Base-by-base conservation (phyloP, 75 land plant genomes). In the Pinus albicaulis region DNA sequence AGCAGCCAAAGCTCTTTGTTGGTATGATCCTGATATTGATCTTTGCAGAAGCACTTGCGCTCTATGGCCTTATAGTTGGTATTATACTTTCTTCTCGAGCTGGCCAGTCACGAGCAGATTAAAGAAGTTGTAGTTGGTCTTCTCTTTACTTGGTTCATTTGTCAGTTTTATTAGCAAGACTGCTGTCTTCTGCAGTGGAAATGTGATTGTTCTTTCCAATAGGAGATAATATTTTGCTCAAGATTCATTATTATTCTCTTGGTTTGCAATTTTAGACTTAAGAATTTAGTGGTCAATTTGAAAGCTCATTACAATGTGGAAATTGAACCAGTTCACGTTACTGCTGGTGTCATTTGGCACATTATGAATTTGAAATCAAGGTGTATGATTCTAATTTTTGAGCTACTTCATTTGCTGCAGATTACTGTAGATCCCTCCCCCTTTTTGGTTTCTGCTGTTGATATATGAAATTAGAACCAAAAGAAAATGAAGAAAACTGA, bases 31-130 rank as follows among this genome's bases (percentile, higher is more conserved):
- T 87, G 20, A 87, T 87, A 11, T 87, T 87, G 28, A 87, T 87
- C 78, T 87, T 87, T 81, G 89, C 89, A 22, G 89, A 87, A 84
- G 89, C 89, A 48, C 81, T 87, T 22, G 89, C 89, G 16, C 72
- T 87, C 26, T 87, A 87, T 74, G 89, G 89, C 20, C 80, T 87
- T 15, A 87, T 87, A 76, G 89, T 87, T 70, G 89, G 89, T 28
- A 87, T 87, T 75, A 87, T 87, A 56, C 76, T 87, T 26, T 87
- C 89, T 20, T 87, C 89, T n/a, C 89, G 89, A 38, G 87, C 89
- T 60, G 89, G 87, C 23, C 87, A 87, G 57, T 87, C 89, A 14
- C 64, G 89, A 60, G 83, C 80, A 70, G 79, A 22, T 17, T 48
- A 55, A 28, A 56, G 11, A 31, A 34, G 11, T 68, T 23, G 53